phyloP scores from a whole-genome alignment of 768 basidiomycete species.

The Solioccasus polychromus region DNA sequence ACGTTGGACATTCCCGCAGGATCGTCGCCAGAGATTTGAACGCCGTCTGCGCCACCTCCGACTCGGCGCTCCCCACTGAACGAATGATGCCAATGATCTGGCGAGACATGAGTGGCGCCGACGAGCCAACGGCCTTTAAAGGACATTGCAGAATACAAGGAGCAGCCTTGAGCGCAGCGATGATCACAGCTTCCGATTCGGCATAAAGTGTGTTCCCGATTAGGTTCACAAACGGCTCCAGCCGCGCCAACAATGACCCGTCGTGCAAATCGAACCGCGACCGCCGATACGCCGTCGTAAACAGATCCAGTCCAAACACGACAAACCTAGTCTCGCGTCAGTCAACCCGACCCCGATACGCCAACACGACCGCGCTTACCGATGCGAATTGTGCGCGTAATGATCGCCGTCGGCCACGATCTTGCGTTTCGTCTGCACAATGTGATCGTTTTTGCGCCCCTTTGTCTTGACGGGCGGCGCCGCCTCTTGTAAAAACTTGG shows the following conservation, averaged over 20 bases:
- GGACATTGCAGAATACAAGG: conserved; percentile 84
- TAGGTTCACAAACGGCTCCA: conserved; percentile 82
- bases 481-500: conserved; percentile 73
- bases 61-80: conserved; percentile 81
- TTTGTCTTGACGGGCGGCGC: conserved; percentile 31
- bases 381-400: conserved; percentile 84
- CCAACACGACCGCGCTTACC: too few relatives aligned
- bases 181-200: conserved; percentile 67
- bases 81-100: conserved; percentile 84
- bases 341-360: too few relatives aligned
- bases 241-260: conserved; percentile 64
- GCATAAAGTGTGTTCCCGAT: conserved; percentile 95
- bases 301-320: conserved; percentile 86
- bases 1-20: conserved; percentile 82
- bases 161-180: conserved; percentile 73
- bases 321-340: conserved; percentile 83
- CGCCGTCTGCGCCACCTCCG: conserved; percentile 85
- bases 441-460: conserved; percentile 48
- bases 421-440: conserved; percentile 78
- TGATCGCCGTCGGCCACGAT: conserved; percentile 54
- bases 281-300: conserved; percentile 82
- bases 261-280: conserved; percentile 86
- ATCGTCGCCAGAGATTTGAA: conserved; percentile 83
- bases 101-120: conserved; percentile 77
- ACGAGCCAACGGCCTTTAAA: conserved; percentile 66